These are phyloP conservation scores for Erigeron canadensis DNA, from an alignment of 129 eudicot species.

Conservation along the genomic window DNA sequence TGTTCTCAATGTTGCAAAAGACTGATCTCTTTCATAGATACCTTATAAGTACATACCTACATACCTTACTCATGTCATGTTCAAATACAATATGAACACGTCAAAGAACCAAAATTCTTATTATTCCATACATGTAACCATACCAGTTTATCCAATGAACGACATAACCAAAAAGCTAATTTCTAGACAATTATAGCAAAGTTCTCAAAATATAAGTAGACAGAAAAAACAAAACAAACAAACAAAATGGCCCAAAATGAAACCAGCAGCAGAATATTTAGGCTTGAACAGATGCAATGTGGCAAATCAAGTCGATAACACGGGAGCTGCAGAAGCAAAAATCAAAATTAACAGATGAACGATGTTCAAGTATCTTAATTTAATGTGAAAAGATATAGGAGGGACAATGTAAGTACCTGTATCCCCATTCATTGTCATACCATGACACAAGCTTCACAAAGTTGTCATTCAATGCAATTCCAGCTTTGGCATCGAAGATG, in stretches of 20 bases:
- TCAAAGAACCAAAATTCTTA: neutral
- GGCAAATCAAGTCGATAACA: constrained; percentile 74
- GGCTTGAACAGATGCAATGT: constrained; percentile 71
- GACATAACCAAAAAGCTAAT: constrained; percentile 9
- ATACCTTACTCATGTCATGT: no score
- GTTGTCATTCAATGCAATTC: constrained; percentile 71
- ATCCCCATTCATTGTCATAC: constrained; percentile 86
- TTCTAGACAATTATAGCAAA: neutral
- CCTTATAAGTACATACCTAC: no score
- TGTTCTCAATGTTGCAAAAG: no score
- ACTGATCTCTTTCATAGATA: neutral
- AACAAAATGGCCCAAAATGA: constrained; percentile 4
- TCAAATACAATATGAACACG: neutral
- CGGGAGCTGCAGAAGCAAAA: constrained; percentile 58
- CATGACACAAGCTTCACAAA: constrained; percentile 83
- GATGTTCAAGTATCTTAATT: neutral
- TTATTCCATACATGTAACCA: neutral
- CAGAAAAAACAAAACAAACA: neutral
- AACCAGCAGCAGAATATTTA: constrained; percentile 17
- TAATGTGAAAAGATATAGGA: neutral
- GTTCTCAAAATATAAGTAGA: constrained; percentile 16
- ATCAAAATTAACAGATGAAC: neutral
- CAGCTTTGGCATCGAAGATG: constrained; percentile 92
- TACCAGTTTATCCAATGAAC: constrained; percentile 7
- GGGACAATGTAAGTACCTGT: constrained; percentile 47